Base-by-base conservation (phyloP, 78 protist genomes). In the Creolimax fragrantissima region DNA sequence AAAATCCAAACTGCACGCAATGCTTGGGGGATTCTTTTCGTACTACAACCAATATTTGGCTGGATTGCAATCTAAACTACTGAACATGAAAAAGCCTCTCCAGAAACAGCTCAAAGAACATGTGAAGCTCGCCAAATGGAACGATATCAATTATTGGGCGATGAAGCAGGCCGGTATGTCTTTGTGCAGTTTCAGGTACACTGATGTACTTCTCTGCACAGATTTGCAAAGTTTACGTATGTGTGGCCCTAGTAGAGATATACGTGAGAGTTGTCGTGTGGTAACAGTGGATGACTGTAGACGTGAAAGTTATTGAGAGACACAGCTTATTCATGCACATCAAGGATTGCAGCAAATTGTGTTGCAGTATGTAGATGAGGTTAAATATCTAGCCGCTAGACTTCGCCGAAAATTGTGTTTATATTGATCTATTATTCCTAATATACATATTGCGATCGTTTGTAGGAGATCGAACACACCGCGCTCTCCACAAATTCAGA, bases 91-190 rank as follows among this genome's bases (percentile, higher is more conserved):
- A 41, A 41, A 5, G 0, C 89, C 91, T n/a, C 0, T 95, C 41
- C 93, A 58, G 58, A 43, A 35, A 47, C 45, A 84, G 67, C 86
- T 95, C 41, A 0, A 4, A 3, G 93, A 91, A 2, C 6, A 4
- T 35, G 37, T 2, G 84, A 47, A 88, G 44, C 6, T 94, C 3
- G 88, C 89, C 32, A 43, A 85, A 43, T 95, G 97, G 97, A 43
- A 88, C 32, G 94, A 93, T 66, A 41, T 42, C 85, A 94, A 91
- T 94, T 94, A 44, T 91, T 89, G 5, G 41, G 85, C 95, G 3
- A 41, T 95, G 35, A 37, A 24, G 47, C 91, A n/a, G 39, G n/a
- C 95, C 41, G 74, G 41, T 91, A 32, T 32, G 74, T 58, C 11
- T 24, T 58, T 17, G 39, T 58, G 74, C 74, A n/a, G n/a, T n/a